Percentiles rank a stretch among this genome's conserved stretches.
These are phyloP conservation scores for Leccinum variicolor DNA, from an alignment of 768 basidiomycete genomes.

Conservation along the genomic window DNA sequence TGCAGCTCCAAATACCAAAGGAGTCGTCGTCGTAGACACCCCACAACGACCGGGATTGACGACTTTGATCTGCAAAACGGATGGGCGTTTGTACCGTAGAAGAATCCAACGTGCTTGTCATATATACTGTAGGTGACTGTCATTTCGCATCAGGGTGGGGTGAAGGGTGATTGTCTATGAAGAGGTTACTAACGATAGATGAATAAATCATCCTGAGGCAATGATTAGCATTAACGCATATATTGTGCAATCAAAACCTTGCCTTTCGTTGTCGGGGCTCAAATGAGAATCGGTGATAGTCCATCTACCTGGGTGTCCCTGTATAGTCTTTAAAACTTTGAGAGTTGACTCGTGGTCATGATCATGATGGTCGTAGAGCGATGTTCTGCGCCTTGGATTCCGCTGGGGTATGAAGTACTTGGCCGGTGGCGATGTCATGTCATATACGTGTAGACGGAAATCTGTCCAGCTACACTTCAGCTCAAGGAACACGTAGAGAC, in stretches of 20 bases:
- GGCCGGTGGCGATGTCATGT: conserved; percentile 53
- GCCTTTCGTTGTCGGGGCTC: conserved; percentile 86
- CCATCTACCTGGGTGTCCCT: conserved; percentile 78
- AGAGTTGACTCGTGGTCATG: conserved; percentile 48
- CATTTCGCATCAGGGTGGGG: conserved; percentile 1
- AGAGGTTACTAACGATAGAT: conserved; percentile 55
- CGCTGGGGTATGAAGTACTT: conserved; percentile 16
- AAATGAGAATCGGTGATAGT: conserved; percentile 95
- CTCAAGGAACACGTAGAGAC: not conserved
- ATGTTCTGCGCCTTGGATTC: conserved; percentile 15
- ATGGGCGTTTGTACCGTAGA: conserved; percentile 62
- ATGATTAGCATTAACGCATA: conserved; percentile 23
- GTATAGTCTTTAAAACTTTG: conserved; percentile 59
- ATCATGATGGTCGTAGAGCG: conserved; percentile 24
- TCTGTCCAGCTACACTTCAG: conserved; percentile 41
- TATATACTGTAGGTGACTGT: conserved; percentile 71
- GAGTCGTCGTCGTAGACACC: conserved; percentile 39
- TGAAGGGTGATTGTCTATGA: not conserved
- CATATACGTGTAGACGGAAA: conserved; percentile 87
- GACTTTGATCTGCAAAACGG: conserved; percentile 48
- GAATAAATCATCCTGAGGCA: conserved; percentile 82
- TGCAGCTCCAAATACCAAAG: conserved; percentile 88
- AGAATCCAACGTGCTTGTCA: conserved; percentile 68
- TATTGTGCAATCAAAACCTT: conserved; percentile 44
- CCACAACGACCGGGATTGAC: conserved; percentile 33